A percentile compares a stretch with the other conserved stretches of the same genome.
Evolutionary conservation across 2,329 filamentous ascomycete genomes (phyloP).

Genomic region (Trichoderma gracile): DNA sequence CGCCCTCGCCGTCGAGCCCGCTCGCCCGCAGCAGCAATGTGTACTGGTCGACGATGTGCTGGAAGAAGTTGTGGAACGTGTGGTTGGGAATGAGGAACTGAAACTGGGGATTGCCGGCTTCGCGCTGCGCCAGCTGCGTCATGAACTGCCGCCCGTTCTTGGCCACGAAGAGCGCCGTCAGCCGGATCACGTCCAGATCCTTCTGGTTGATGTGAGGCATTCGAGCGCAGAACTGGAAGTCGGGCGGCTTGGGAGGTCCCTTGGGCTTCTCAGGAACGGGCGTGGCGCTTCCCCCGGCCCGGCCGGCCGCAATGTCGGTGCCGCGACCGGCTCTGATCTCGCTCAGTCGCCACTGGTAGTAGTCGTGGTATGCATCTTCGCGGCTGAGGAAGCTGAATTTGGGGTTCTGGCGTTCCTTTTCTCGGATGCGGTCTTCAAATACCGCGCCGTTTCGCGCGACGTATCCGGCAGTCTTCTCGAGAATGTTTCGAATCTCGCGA

Average conservation of each 20-base stretch:
- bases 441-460: conserved; percentile 68
- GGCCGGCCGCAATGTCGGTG: conserved; percentile 74
- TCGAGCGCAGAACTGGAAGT: conserved; percentile 90
- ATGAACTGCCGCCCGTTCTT: conserved; percentile 91
- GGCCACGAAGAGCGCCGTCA: conserved; percentile 89
- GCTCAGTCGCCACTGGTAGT: conserved; percentile 85
- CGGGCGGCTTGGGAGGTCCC: conserved; percentile 80
- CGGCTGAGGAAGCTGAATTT: conserved; percentile 86
- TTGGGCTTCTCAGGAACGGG: conserved; percentile 61
- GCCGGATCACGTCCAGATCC: conserved; percentile 71
- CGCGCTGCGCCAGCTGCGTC: conserved; percentile 83
- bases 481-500: conserved; percentile 76
- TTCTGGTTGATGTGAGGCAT: conserved; percentile 97
- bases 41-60: conserved; percentile 90
- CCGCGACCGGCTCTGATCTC: conserved; percentile 85
- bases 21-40: conserved; percentile 71
- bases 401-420: conserved; percentile 80
- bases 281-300: conserved; percentile 61
- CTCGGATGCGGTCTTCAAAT: conserved; percentile 81
- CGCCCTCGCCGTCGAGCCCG: conserved; percentile 64
- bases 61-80: conserved; percentile 94
- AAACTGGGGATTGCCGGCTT: conserved; percentile 90
- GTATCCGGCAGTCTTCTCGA: conserved; percentile 95
- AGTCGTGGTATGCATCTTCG: conserved; percentile 81
- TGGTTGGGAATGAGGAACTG: conserved; percentile 95